These are phyloP conservation scores for Ceratocystis lukuohia DNA, from an alignment of 2,329 filamentous ascomycete species.

Conservation along the genomic window DNA sequence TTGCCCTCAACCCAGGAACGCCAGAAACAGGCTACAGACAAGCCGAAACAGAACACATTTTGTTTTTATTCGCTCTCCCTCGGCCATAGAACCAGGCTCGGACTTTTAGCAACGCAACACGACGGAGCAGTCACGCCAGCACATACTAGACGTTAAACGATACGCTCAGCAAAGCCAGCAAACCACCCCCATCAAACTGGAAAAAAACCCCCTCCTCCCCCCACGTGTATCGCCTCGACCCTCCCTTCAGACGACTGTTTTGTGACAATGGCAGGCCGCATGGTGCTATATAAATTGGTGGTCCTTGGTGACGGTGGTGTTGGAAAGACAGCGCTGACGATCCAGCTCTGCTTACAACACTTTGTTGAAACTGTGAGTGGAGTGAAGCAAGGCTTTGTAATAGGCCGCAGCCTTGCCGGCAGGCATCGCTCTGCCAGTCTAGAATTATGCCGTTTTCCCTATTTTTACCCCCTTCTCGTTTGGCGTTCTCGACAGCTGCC, in stretches of 20 bases:
- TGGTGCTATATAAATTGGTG: slow-evolving; percentile 93
- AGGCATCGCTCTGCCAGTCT: not conserved
- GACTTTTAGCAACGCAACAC: not conserved
- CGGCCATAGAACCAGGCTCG: not conserved
- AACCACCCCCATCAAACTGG: not conserved
- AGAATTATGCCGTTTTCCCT: not conserved
- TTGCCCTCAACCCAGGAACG: not conserved
- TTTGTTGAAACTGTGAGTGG: slow-evolving; percentile 78
- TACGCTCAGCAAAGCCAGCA: not conserved
- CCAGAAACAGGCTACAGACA: not conserved
- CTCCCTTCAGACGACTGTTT: not conserved
- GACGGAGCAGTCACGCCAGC: not conserved
- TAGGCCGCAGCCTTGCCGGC: not conserved
- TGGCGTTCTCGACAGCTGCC: not conserved
- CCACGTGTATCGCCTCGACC: not conserved
- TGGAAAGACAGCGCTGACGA: slow-evolving; percentile 85
- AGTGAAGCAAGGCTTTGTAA: not conserved
- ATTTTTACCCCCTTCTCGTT: not conserved
- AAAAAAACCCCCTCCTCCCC: not conserved
- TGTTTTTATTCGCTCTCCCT: slow-evolving; percentile 8
- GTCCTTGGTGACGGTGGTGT: slow-evolving; percentile 89
- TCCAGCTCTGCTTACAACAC: slow-evolving; percentile 94
- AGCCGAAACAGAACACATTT: slow-evolving; percentile 6
- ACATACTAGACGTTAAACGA: not conserved
- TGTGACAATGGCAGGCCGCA: slow-evolving; percentile 65